Conservation (phyloP, 805 yeast genomes). For the Torulaspora microellipsoides region DNA sequence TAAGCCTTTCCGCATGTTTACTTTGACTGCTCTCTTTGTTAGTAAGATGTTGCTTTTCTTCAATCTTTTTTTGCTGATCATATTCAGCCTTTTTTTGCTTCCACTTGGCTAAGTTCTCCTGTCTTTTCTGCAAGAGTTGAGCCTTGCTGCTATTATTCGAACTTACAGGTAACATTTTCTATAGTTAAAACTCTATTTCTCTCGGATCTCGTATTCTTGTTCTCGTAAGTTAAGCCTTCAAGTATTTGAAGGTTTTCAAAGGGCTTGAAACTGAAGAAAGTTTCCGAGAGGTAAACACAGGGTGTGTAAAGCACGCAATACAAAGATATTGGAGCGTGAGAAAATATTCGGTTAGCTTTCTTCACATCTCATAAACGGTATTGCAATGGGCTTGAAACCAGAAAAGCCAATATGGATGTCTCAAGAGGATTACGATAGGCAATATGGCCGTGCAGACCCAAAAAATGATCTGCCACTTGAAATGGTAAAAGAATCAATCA, state of each 20-base stretch:
- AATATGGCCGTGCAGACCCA: constrained; percentile 20
- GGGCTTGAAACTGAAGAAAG: too few relatives aligned
- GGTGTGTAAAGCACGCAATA: too few relatives aligned
- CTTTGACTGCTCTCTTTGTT: constrained; percentile 8
- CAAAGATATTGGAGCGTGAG: too few relatives aligned
- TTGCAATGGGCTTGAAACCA: constrained; percentile 22
- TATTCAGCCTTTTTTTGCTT: constrained; percentile 47
- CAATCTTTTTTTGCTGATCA: constrained; percentile 21
- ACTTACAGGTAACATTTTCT: constrained; percentile 22
- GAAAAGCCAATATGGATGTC: constrained; percentile 38
- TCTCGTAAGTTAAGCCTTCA: too few relatives aligned
- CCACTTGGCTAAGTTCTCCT: constrained; percentile 57
- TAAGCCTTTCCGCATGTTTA: constrained; percentile 31
- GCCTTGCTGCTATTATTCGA: constrained; percentile 31
- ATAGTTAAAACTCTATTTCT: background rate
- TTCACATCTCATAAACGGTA: too few relatives aligned
- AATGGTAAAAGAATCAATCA: constrained; percentile 13
- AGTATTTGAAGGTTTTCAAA: too few relatives aligned
- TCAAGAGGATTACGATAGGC: constrained; percentile 35
- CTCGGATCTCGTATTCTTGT: too few relatives aligned
- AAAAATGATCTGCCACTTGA: constrained; percentile 8
- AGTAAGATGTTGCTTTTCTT: constrained; percentile 5
- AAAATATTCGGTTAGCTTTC: too few relatives aligned
- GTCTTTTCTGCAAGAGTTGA: constrained; percentile 39
- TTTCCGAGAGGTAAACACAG: too few relatives aligned